A percentile compares a stretch with the other conserved stretches of the same genome.
phyloP scores from a whole-genome alignment of 345 rosid species.

The Theobroma cacao region DNA sequence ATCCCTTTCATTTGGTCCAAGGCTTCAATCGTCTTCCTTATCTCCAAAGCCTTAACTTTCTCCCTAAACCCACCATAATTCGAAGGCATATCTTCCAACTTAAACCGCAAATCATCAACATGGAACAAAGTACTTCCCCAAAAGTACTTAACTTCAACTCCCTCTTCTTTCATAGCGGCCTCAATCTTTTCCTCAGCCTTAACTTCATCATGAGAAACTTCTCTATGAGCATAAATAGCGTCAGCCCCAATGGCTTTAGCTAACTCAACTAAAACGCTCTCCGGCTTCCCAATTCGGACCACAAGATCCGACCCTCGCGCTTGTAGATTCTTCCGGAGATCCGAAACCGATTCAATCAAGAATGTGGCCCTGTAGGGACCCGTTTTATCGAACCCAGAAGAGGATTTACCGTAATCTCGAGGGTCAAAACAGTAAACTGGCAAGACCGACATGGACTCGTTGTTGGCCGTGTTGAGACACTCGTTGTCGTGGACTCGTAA shows the following conservation, averaged over 20 bases:
- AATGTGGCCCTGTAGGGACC: conserved; percentile 89
- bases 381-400: conserved; percentile 85
- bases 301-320: conserved; percentile 91
- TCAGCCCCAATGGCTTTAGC: conserved; percentile 93
- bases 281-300: conserved; percentile 84
- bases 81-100: conserved; percentile 78
- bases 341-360: conserved; percentile 81
- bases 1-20: conserved; percentile 80
- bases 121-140: conserved; percentile 99
- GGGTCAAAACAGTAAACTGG: conserved; percentile 99
- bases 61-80: conserved; percentile 78
- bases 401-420: conserved; percentile 83
- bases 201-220: conserved; percentile 83
- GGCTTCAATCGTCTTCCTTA: conserved; percentile 81
- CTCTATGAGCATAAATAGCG: conserved; percentile 83
- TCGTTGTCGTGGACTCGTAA: conserved; percentile 94
- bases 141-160: conserved; percentile 78
- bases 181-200: conserved; percentile 88
- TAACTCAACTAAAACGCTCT: conserved; percentile 68
- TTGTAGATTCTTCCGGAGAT: conserved; percentile 86
- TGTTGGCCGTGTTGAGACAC: conserved; percentile 73
- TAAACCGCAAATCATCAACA: conserved; percentile 88
- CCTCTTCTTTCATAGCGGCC: conserved; percentile 84
- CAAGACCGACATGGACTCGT: conserved; percentile 80
- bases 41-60: conserved; percentile 69